Base-by-base conservation (phyloP, 2,329 filamentous ascomycete species). In the Fusarium torulosum region DNA sequence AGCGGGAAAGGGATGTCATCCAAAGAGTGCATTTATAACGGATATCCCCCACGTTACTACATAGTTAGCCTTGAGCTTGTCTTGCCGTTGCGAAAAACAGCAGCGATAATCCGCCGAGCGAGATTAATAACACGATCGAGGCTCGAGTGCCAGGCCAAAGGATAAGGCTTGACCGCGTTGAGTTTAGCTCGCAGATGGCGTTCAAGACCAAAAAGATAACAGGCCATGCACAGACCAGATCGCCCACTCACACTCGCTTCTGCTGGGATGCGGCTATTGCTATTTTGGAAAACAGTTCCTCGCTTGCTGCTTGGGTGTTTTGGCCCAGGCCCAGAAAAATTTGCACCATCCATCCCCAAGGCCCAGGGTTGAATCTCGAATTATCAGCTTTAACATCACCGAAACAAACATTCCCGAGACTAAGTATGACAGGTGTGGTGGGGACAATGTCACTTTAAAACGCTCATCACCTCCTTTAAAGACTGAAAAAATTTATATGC, bases 141-240 rank as follows among this genome's bases (percentile, higher is more conserved):
- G 23, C 17, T 37, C 17, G 31, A 13, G 17, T 25, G 11, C 13
- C 9, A 47, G 45, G 21, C 41, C 27, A 13, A 47, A 38, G 64
- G 64, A 67, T 67, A 59, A 63, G 60, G 41, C 44, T 37, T 46
- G n/a, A 7, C 35, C 8, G 7, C 4, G 35, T 37, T n/a, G 6
- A 25, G 59, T 23, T 44, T 63, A 63, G 60, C 23, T 19, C 20
- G 2, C 14, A 42, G 53, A 58, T 53, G 9, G 45, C 43, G 19
- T 44, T 40, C 47, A 27, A 46, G 31, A 31, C 31, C 45, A 63
- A 20, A 55, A 41, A 69, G 66, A 69, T 69, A 69, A 69, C 65
- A 53, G 45, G 43, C 37, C 29, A 37, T 44, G 66, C 66, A 69
- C 66, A 65, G 66, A 53, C 66, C 62, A 69, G 40, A 53, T 62